phyloP scores from a whole-genome alignment of 176 grass and related monocot genomes.

The Puccinellia tenuiflora region DNA sequence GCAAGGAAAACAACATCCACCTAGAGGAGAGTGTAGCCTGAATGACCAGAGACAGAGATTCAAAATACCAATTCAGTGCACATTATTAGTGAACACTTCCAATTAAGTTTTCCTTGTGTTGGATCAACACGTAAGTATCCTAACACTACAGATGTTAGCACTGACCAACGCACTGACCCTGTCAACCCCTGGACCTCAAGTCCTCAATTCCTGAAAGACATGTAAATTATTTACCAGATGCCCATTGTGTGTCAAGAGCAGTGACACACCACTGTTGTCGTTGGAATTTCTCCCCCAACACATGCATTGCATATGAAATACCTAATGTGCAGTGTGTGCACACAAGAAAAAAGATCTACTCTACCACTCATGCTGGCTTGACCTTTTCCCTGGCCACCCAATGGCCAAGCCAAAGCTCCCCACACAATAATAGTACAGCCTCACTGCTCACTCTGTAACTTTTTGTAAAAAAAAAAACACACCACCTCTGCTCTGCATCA shows the following conservation, averaged over 20 bases:
- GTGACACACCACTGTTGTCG: not conserved
- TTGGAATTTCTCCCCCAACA: not conserved
- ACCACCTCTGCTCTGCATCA: not conserved
- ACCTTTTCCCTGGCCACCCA: conserved; percentile 11
- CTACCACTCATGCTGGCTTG: conserved; percentile 19
- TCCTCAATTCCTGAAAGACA: not conserved
- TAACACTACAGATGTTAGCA: not conserved
- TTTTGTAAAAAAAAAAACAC: not conserved
- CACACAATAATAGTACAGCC: conserved; percentile 14
- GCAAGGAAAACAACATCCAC: not conserved
- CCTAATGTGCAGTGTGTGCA: conserved; percentile 8
- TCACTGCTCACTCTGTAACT: conserved; percentile 5
- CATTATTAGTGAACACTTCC: not conserved
- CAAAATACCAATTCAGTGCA: not conserved
- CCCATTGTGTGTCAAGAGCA: not conserved
- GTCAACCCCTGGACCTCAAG: not conserved
- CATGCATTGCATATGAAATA: not conserved
- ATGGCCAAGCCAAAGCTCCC: conserved; percentile 13
- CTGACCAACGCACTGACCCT: not conserved
- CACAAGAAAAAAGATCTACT: not conserved
- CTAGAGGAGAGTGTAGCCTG: not conserved
- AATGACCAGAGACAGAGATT: not conserved
- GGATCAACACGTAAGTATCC: not conserved
- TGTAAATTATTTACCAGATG: not conserved
- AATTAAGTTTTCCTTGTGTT: not conserved